Evolutionary conservation across 768 basidiomycete genomes (phyloP).

Genomic region (Daedalea quercina): DNA sequence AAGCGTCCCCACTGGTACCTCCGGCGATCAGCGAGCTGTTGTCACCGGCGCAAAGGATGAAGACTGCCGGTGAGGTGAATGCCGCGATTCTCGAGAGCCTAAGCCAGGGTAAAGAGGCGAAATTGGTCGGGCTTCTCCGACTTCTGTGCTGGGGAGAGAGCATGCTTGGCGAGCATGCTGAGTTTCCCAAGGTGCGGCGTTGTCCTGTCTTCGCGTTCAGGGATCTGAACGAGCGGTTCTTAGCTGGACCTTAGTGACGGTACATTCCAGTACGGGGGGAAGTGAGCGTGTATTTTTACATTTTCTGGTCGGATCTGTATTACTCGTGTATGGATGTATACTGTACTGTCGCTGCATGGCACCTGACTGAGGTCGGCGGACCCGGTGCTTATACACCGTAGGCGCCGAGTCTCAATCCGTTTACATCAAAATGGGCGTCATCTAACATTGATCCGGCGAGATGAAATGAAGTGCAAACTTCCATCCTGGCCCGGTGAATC

Average conservation of each 20-base stretch:
- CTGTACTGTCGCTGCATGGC: neutral
- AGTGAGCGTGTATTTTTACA: neutral
- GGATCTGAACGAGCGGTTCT: neutral
- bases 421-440: no score
- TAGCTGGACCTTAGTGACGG: constrained; percentile 21
- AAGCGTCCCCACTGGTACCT: constrained; percentile 54
- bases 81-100: constrained; percentile 89
- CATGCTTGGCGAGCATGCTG: constrained; percentile 67
- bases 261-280: constrained; percentile 11
- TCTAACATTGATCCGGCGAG: no score
- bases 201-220: constrained; percentile 15
- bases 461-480: no score
- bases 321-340: neutral
- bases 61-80: constrained; percentile 95
- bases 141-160: constrained; percentile 86
- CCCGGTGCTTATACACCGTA: no score
- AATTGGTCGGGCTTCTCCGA: constrained; percentile 75
- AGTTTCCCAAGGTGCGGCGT: constrained; percentile 66
- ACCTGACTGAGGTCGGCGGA: neutral
- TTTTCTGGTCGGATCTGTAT: neutral
- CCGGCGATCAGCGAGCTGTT: constrained; percentile 70
- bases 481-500: no score
- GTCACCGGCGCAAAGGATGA: constrained; percentile 81
- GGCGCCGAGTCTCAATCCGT: no score
- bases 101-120: constrained; percentile 90